Base-by-base conservation (phyloP, 2,329 filamentous ascomycete species). In the Aureobasidium musti region DNA sequence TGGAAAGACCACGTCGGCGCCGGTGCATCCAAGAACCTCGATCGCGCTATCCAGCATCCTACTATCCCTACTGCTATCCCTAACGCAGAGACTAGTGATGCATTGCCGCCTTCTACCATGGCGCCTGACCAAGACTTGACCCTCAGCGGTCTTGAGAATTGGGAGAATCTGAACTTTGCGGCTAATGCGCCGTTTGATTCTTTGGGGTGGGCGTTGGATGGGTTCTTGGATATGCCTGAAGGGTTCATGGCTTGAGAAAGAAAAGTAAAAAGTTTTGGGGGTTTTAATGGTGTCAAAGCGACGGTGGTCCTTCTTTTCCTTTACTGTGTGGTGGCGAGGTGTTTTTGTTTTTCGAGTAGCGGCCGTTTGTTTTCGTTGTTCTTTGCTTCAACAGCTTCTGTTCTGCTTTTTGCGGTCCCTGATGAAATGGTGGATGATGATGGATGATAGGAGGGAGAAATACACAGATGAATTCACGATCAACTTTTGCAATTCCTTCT, bases 191-290 rank as follows among this genome's bases (percentile, higher is more conserved):
- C 96, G 69, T 97, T 96, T 74, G 92, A 97, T 78, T 91, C 93
- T 0, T 84, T 97, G 73, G 91, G 94, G 76, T 97, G 93, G 93
- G 92, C 96, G 82, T 81, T 97, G 68, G 93, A 97, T 76, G 91
- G 91, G 17, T 82, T 94, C 39, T 82, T 95, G 68, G 90, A 93
- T 74, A 90, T 94, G 74, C 91, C 91, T 1, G 66, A 67, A 37
- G 63, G 68, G 11, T 69, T 69, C n/a, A 66, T 69, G 57, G 64
- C 61, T 54, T 64, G 30, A 21, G 5, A 17, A 10, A 21, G 4
- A 7, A 3, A 30, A 6, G 2, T 1, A 30, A 45, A 19, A 33
- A 8, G 8, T 63, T 19, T 41, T 21, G 21, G 7, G 33, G 13
- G 30, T n/a, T 30, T 30, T 33, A 2, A 13, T 14, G 53, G 23